Percentiles rank a stretch among this genome's conserved stretches.
Evolutionary conservation across 352 stramenopile species (phyloP).

Genomic region (Pythium aristosporum): DNA sequence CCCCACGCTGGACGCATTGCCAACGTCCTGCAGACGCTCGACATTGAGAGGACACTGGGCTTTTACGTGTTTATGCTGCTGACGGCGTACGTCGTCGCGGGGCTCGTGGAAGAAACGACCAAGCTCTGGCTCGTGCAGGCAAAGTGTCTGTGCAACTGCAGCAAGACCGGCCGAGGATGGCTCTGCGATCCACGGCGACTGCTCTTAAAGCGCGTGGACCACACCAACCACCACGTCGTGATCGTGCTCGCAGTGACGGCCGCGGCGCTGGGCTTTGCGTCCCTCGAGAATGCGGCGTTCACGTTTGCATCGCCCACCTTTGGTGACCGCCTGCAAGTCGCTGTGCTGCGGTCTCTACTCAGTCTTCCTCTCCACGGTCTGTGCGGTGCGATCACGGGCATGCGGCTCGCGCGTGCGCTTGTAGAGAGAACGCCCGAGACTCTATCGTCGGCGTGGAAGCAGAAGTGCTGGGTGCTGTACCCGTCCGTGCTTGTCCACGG

Average conservation of each 20-base stretch:
- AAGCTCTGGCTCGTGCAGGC: slow-evolving; percentile 73
- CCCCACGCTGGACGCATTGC: slow-evolving; percentile 34
- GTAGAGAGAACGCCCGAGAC: slow-evolving; percentile 13
- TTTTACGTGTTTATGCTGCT: slow-evolving; percentile 61
- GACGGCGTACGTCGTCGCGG: slow-evolving; percentile 55
- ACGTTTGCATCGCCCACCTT: slow-evolving; percentile 38
- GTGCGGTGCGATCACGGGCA: slow-evolving; percentile 61
- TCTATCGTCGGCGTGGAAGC: slow-evolving; percentile 22
- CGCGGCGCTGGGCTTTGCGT: slow-evolving; percentile 56
- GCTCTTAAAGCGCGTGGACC: slow-evolving; percentile 39
- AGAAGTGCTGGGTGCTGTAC: slow-evolving; percentile 38
- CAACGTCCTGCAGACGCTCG: slow-evolving; percentile 44
- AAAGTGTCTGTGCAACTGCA: slow-evolving; percentile 37
- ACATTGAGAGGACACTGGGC: slow-evolving; percentile 57
- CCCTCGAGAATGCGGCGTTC: slow-evolving; percentile 60
- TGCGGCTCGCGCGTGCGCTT: slow-evolving; percentile 49
- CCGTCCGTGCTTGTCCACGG: slow-evolving; percentile 59
- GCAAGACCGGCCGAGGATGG: slow-evolving; percentile 22
- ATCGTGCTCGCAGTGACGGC: slow-evolving; percentile 56
- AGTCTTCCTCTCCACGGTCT: slow-evolving; percentile 62
- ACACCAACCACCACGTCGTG: slow-evolving; percentile 56
- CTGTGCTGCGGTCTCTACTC: slow-evolving; percentile 38
- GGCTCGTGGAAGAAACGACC: slow-evolving; percentile 59
- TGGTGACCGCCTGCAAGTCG: slow-evolving; percentile 35
- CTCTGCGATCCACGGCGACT: slow-evolving; percentile 52